These are phyloP conservation scores for Amphibolis antarctica DNA, from an alignment of 106 monocot genomes.

Conservation along the genomic window DNA sequence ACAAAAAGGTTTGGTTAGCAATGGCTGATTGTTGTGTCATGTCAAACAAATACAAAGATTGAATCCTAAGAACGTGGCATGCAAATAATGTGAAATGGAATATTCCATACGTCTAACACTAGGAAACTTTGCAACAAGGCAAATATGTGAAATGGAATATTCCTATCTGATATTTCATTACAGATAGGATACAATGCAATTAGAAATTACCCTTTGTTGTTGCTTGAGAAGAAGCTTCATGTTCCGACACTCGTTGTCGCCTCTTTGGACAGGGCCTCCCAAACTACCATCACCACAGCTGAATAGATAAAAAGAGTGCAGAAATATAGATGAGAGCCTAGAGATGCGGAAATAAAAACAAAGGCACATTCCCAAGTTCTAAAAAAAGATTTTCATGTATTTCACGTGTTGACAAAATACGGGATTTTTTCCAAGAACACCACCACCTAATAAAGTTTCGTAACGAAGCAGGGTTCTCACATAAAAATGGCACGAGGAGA, in stretches of 20 bases:
- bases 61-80: background rate
- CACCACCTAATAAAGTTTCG: too few relatives aligned
- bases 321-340: background rate
- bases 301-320: constrained; percentile 4
- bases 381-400: too few relatives aligned
- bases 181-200: background rate
- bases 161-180: too few relatives aligned
- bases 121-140: too few relatives aligned
- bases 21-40: background rate
- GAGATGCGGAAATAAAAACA: background rate
- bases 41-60: background rate
- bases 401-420: too few relatives aligned
- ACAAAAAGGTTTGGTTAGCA: background rate
- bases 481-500: too few relatives aligned
- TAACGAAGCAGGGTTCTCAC: too few relatives aligned
- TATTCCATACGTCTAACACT: too few relatives aligned
- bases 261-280: constrained; percentile 78
- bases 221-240: constrained; percentile 90
- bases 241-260: constrained; percentile 97
- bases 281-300: constrained; percentile 96
- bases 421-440: too few relatives aligned
- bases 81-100: too few relatives aligned
- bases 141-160: too few relatives aligned
- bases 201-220: constrained; percentile 64
- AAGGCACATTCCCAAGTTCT: too few relatives aligned